Conservation (phyloP, 768 basidiomycete species). For the Leucocoprinus birnbaumii region DNA sequence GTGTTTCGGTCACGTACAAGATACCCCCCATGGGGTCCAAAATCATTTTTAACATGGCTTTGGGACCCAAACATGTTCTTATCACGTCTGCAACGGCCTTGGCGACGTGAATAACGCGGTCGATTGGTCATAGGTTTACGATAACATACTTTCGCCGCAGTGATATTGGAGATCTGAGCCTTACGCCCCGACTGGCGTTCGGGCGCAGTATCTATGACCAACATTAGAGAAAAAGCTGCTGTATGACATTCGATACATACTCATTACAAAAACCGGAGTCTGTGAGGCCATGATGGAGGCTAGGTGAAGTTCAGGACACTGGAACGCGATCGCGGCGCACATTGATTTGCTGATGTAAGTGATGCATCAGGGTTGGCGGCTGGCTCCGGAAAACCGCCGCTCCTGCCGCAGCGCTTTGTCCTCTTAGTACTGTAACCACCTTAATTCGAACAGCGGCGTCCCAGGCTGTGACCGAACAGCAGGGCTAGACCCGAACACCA, state of each 20-base stretch:
- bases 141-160: constrained; percentile 84
- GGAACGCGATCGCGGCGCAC: neutral
- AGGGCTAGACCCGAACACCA: too few species aligned
- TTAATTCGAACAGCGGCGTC: too few species aligned
- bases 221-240: neutral
- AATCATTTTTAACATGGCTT: constrained; percentile 99
- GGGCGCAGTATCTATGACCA: constrained; percentile 76
- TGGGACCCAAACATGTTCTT: constrained; percentile 93
- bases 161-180: constrained; percentile 96
- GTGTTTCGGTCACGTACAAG: constrained; percentile 50
- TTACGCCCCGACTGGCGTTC: constrained; percentile 93
- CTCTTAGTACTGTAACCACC: too few species aligned
- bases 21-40: constrained; percentile 99
- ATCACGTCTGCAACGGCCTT: constrained; percentile 98
- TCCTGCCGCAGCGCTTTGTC: neutral
- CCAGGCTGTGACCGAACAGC: too few species aligned
- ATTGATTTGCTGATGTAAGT: constrained; percentile 10
- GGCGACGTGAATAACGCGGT: constrained; percentile 8
- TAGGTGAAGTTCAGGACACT: neutral
- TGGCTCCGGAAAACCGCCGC: neutral
- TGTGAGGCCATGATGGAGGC: constrained; percentile 43
- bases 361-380: neutral
- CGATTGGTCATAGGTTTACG: neutral
- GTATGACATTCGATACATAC: constrained; percentile 33
- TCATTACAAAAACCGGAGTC: constrained; percentile 84